Conservation (phyloP, 371 early-diverging fungal species). For the Mucor sp. region DNA sequence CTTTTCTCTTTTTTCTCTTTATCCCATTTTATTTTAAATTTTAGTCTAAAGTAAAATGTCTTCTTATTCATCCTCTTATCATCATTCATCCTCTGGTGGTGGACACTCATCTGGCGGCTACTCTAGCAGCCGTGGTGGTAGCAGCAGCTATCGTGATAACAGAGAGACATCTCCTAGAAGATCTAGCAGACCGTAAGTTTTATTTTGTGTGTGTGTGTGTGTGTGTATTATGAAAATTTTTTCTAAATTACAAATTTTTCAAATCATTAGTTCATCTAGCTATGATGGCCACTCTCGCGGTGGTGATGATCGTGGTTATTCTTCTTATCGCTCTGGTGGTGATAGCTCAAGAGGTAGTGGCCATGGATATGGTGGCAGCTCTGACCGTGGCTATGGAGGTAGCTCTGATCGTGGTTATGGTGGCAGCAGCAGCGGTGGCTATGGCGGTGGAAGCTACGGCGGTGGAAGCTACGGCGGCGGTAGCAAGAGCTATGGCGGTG, state of each 20-base stretch:
- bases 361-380: constrained; percentile 17
- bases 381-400: constrained; percentile 18
- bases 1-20: not conserved
- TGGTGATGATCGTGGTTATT: constrained; percentile 50
- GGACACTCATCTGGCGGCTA: constrained; percentile 6
- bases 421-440: constrained; percentile 16
- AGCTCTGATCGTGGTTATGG: constrained; percentile 4
- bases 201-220: not conserved
- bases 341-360: constrained; percentile 19
- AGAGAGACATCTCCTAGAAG: constrained; percentile 43
- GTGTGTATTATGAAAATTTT: not conserved
- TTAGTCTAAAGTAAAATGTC: constrained; percentile 18
- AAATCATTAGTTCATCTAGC: constrained; percentile 22
- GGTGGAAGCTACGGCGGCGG: constrained; percentile 33
- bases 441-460: constrained; percentile 23
- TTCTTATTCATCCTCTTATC: constrained; percentile 33
- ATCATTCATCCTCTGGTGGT: constrained; percentile 25
- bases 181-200: constrained; percentile 41
- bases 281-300: constrained; percentile 44
- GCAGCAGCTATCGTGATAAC: constrained; percentile 35
- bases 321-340: constrained; percentile 41
- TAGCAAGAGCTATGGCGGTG: constrained; percentile 1
- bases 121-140: constrained; percentile 10
- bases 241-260: not conserved
- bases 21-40: constrained; percentile 1